Conservation (phyloP, 805 yeast genomes). For the Suhomyces sp. region DNA sequence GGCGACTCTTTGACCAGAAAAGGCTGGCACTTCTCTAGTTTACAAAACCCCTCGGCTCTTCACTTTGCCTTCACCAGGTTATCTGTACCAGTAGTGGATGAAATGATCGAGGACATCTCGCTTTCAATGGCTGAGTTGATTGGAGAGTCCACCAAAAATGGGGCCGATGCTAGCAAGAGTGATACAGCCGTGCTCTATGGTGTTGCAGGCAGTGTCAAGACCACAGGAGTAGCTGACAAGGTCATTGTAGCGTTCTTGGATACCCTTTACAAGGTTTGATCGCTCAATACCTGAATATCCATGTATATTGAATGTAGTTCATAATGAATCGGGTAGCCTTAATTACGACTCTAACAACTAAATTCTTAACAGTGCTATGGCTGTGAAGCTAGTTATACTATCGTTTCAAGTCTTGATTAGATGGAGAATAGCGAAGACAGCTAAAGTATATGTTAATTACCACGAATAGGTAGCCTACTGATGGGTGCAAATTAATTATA, state of each 20-base stretch:
- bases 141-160: slow-evolving; percentile 8
- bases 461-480: no score
- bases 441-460: no score
- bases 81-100: slow-evolving; percentile 59
- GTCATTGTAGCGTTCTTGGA: slow-evolving; percentile 81
- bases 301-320: no score
- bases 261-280: slow-evolving; percentile 58
- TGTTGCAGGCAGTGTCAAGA: slow-evolving; percentile 86
- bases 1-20: slow-evolving; percentile 64
- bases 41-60: slow-evolving; percentile 87
- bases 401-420: no score
- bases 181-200: slow-evolving; percentile 92
- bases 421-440: no score
- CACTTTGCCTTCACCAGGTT: slow-evolving; percentile 86
- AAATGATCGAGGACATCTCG: slow-evolving; percentile 52
- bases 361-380: no score
- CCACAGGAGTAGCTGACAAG: slow-evolving; percentile 79
- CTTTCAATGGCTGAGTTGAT: slow-evolving; percentile 42
- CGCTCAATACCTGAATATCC: neutral
- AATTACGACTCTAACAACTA: no score
- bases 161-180: slow-evolving; percentile 17
- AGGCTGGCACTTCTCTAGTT: slow-evolving; percentile 88
- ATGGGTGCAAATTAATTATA: no score
- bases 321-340: no score
- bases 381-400: no score